Base-by-base conservation (phyloP, 2,329 filamentous ascomycete species). In the Laburnicola sp. region DNA sequence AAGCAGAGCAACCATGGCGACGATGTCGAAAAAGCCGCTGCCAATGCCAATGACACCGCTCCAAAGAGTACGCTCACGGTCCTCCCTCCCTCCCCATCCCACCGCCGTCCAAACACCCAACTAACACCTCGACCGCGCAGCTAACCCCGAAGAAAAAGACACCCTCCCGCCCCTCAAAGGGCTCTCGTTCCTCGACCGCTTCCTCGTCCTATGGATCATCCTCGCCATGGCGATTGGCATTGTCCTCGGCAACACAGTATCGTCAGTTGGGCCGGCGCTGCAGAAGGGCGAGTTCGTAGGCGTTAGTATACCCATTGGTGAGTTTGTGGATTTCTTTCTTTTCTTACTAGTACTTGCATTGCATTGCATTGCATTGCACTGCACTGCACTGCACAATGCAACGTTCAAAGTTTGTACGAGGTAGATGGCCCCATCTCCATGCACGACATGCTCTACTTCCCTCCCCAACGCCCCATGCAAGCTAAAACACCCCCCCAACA, bases 211-310 rank as follows among this genome's bases (percentile, higher is more conserved):
- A 30, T 78, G 89, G 89, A 92, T 93, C 52, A 77, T 93, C 25
- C 79, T 93, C 0, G 87, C 88, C 39, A 94, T 94, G 85, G 78
- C 81, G 1, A 72, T 91, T 6, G 89, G 89, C 3, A 86, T 94
- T 37, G 74, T 92, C 1, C 74, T 93, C 0, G 88, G 87, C 4
- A 92, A 92, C 70, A 89, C 91, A 53, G 86, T 89, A 1, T 80
- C 83, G 0, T 76, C 75, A 22, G 82, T 82, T 1, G 85, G 82
- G 0, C 79, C 79, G 0, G 81, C 84, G 0, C 70, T 94, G 10
- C 82, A 92, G 56, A 82, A 80, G 60, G 89, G 89, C 4, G 81
- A 83, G 25, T 91, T 93, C 60, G 87, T 89, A 0, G 84, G 85
- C 0, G 85, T 89, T 0, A 86, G 84, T 1, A 73, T 87, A 23